These are phyloP conservation scores for Claviceps sp. DNA, from an alignment of 2,329 filamentous ascomycete species.

Conservation along the genomic window DNA sequence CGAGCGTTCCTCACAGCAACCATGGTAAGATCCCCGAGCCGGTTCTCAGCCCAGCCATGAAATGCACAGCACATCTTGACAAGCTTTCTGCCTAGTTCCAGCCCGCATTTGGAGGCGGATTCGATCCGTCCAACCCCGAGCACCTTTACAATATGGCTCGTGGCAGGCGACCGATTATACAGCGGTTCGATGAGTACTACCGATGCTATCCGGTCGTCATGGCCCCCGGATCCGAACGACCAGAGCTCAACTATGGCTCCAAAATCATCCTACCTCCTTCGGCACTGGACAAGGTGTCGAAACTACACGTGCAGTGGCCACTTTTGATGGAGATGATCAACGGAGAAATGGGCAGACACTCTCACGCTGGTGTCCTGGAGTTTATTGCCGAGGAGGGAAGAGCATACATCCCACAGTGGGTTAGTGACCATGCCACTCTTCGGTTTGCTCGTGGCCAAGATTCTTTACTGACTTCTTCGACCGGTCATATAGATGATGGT, in stretches of 20 bases:
- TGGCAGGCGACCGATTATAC: constrained; percentile 37
- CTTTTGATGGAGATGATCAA: constrained; percentile 95
- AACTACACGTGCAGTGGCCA: constrained; percentile 92
- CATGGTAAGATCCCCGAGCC: background rate
- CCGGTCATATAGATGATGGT: constrained; percentile 63
- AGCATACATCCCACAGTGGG: constrained; percentile 93
- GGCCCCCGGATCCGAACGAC: constrained; percentile 79
- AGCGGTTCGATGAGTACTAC: constrained; percentile 97
- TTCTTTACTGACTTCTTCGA: background rate
- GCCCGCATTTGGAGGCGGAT: constrained; percentile 26
- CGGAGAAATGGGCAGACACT: constrained; percentile 63
- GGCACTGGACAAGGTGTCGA: constrained; percentile 89
- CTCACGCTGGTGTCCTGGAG: constrained; percentile 89
- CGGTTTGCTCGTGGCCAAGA: background rate
- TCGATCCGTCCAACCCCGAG: constrained; percentile 34
- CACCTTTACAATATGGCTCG: constrained; percentile 36
- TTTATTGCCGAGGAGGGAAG: constrained; percentile 96
- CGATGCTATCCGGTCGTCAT: constrained; percentile 92
- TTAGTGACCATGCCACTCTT: constrained; percentile 25
- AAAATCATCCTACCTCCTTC: constrained; percentile 97
- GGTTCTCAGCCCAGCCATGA: background rate
- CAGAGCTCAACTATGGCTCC: constrained; percentile 86
- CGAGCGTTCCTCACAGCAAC: background rate
- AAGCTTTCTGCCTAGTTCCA: constrained; percentile 1
- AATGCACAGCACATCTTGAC: background rate